Percentiles rank a stretch among this genome's conserved stretches.
These are phyloP conservation scores for Aureobasidium namibiae DNA, from an alignment of 2,329 filamentous ascomycete species.

Conservation along the genomic window DNA sequence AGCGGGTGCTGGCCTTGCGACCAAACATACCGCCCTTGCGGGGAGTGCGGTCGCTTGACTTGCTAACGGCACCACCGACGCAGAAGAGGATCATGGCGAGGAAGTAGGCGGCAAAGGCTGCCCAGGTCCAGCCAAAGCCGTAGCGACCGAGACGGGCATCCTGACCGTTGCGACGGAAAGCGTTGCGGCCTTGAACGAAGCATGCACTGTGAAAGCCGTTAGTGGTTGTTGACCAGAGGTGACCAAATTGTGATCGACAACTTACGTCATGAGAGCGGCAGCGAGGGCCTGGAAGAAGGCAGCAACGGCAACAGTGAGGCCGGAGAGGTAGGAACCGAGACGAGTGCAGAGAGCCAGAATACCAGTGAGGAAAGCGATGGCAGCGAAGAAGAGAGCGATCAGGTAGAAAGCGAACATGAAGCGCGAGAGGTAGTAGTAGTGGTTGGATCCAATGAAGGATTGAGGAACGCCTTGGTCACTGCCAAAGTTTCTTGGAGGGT, in stretches of 20 bases:
- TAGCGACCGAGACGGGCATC: constrained; percentile 55
- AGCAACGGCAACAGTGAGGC: constrained; percentile 48
- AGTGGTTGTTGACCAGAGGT: constrained; percentile 9
- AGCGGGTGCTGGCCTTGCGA: constrained; percentile 41
- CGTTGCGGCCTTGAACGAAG: constrained; percentile 62
- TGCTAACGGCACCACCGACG: constrained; percentile 46
- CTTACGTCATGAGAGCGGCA: constrained; percentile 69
- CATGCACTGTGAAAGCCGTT: constrained; percentile 42
- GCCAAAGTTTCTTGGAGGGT: constrained; percentile 51
- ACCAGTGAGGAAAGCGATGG: constrained; percentile 57
- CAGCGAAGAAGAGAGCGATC: constrained; percentile 72
- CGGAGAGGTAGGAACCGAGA: constrained; percentile 60
- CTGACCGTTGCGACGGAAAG: constrained; percentile 50
- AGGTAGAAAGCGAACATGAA: constrained; percentile 92
- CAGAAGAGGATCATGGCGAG: constrained; percentile 62
- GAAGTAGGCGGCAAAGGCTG: constrained; percentile 56
- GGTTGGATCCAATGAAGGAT: constrained; percentile 49
- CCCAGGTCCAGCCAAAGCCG: constrained; percentile 73
- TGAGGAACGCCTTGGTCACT: constrained; percentile 45
- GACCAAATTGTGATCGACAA: constrained; percentile 17
- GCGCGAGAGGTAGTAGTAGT: constrained; percentile 77
- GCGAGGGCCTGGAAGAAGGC: constrained; percentile 62
- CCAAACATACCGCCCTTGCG: constrained; percentile 37
- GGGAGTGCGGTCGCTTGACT: constrained; percentile 28
- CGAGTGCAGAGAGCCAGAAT: constrained; percentile 64